phyloP scores from a whole-genome alignment of 2,329 filamentous ascomycete genomes.

The Bertia moriformis region DNA sequence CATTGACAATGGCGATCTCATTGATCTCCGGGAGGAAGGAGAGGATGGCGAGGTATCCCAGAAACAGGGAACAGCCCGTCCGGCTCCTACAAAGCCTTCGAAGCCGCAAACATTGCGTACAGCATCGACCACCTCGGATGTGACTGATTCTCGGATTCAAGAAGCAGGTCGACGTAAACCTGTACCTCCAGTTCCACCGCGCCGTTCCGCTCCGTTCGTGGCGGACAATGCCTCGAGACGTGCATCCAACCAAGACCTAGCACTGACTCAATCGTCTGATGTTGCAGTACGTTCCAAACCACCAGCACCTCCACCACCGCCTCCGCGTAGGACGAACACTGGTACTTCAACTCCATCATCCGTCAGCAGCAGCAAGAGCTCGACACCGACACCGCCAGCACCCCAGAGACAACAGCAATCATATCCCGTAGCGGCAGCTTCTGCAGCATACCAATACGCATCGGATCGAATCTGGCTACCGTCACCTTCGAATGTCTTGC shows the following conservation, averaged over 20 bases:
- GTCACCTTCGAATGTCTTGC: background rate
- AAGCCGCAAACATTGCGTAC: background rate
- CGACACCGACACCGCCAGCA: background rate
- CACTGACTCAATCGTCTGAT: background rate
- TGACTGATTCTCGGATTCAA: background rate
- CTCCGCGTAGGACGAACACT: background rate
- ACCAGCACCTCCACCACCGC: background rate
- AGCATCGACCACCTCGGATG: background rate
- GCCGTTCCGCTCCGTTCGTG: background rate
- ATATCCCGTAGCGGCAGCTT: background rate
- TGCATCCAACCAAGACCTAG: background rate
- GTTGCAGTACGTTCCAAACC: background rate
- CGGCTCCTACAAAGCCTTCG: background rate
- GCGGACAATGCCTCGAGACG: background rate
- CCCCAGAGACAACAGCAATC: background rate
- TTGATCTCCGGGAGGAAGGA: constrained; percentile 43
- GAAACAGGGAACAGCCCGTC: constrained; percentile 7
- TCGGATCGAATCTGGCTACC: background rate
- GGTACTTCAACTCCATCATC: background rate
- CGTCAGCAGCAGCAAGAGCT: background rate
- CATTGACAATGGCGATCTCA: constrained; percentile 38
- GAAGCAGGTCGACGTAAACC: background rate
- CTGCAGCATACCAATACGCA: background rate
- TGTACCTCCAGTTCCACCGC: background rate
- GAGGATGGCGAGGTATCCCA: constrained; percentile 11